Conservation (phyloP, 2,329 filamentous ascomycete species). For the Aspergillus pseudonomiae region DNA sequence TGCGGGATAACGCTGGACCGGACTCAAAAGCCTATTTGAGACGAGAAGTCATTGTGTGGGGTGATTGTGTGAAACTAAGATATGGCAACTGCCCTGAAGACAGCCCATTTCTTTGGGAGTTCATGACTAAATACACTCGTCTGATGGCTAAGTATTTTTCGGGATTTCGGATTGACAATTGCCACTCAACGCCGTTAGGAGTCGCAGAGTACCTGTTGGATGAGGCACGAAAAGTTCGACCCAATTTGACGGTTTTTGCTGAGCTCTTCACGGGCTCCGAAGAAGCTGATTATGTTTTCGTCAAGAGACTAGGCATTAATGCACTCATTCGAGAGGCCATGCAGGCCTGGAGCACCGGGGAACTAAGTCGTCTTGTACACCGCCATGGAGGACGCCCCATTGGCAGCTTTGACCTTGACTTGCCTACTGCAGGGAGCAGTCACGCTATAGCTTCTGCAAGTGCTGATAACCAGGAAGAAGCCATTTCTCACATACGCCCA, state of each 20-base stretch:
- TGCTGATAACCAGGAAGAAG: conserved; percentile 52
- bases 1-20: conserved; percentile 90
- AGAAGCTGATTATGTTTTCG: conserved; percentile 93
- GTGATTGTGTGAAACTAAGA: conserved; percentile 94
- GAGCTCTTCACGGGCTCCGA: conserved; percentile 96
- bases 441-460: conserved; percentile 39
- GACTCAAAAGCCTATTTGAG: conserved; percentile 91
- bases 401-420: conserved; percentile 94
- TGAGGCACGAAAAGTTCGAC: conserved; percentile 83
- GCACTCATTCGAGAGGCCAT: conserved; percentile 95
- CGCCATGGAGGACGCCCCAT: conserved; percentile 91
- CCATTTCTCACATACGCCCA: conserved; percentile 80
- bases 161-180: conserved; percentile 96
- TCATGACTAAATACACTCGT: conserved; percentile 90
- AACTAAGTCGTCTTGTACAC: conserved; percentile 90
- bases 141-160: conserved; percentile 93
- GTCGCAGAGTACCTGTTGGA: conserved; percentile 95
- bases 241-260: conserved; percentile 87
- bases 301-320: conserved; percentile 87
- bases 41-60: conserved; percentile 96
- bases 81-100: conserved; percentile 81
- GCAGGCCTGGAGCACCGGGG: conserved; percentile 95
- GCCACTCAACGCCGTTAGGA: conserved; percentile 91
- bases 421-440: conserved; percentile 68
- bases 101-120: conserved; percentile 92